Percentiles rank a stretch among this genome's conserved stretches.
Conservation (phyloP, 2,329 filamentous ascomycete species). For the Botryotinia globosa region DNA sequence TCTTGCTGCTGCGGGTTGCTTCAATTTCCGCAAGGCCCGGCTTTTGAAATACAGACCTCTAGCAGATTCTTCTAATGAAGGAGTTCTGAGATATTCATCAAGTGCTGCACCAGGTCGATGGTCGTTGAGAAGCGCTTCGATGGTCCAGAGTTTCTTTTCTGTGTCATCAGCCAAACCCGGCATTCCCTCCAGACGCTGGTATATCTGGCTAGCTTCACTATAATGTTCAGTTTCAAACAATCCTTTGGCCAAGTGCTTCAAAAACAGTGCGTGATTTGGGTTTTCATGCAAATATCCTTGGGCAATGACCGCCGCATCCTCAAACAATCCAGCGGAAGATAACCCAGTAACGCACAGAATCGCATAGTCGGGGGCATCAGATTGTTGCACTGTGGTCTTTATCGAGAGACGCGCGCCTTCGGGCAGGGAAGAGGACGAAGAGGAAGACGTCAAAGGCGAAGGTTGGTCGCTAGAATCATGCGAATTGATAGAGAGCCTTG, state of each 20-base stretch:
- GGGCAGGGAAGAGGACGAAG: neutral
- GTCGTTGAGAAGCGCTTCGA: conserved; percentile 11
- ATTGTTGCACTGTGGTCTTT: neutral
- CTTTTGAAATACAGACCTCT: neutral
- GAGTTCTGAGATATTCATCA: neutral
- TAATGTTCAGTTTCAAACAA: conserved; percentile 14
- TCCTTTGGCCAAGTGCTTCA: conserved; percentile 12
- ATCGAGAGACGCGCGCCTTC: neutral
- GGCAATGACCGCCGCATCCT: conserved; percentile 8
- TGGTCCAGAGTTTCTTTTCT: conserved; percentile 9
- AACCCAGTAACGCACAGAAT: conserved; percentile 5
- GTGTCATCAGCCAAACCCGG: neutral
- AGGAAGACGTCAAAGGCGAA: conserved; percentile 7
- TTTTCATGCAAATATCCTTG: conserved; percentile 13
- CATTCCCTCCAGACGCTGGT: conserved; percentile 7
- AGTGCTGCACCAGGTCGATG: conserved; percentile 10
- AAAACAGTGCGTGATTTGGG: conserved; percentile 4
- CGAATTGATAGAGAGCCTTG: conserved; percentile 6
- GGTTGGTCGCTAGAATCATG: conserved; percentile 1
- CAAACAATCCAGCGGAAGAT: conserved; percentile 4
- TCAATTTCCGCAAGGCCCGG: conserved; percentile 4
- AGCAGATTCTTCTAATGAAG: neutral
- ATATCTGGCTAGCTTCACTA: conserved; percentile 12
- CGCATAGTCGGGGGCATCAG: conserved; percentile 1
- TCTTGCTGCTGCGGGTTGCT: conserved; percentile 8